A percentile compares a stretch with the other conserved stretches of the same genome.
Evolutionary conservation across 2,329 filamentous ascomycete species (phyloP).

Genomic region (Plectosphaerella cucumerina): DNA sequence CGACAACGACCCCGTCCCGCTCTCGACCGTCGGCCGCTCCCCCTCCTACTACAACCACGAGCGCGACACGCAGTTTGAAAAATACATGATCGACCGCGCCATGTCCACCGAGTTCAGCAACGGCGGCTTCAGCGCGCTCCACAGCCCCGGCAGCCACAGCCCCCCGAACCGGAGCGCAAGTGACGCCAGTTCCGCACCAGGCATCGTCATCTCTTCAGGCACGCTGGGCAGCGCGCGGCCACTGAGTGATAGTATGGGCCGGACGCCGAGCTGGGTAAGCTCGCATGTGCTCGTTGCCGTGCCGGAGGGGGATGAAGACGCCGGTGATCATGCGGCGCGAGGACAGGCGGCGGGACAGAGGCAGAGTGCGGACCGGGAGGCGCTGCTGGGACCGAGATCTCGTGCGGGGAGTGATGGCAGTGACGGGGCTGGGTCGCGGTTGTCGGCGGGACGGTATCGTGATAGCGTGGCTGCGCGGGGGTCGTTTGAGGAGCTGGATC

Average conservation of each 20-base stretch:
- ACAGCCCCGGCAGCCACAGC: slow-evolving; percentile 5
- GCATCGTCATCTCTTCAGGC: slow-evolving; percentile 16
- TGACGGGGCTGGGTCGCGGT: background rate
- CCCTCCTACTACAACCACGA: slow-evolving; percentile 18
- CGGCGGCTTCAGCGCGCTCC: slow-evolving; percentile 2
- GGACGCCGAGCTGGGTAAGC: slow-evolving; percentile 29
- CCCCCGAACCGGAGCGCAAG: slow-evolving; percentile 18
- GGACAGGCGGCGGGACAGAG: slow-evolving; percentile 1
- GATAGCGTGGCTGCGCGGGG: background rate
- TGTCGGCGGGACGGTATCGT: background rate
- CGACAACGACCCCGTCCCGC: slow-evolving; percentile 1
- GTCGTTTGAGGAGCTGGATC: background rate
- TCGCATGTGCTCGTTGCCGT: slow-evolving; percentile 32
- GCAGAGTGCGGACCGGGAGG: slow-evolving; percentile 19
- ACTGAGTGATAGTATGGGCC: slow-evolving; percentile 17
- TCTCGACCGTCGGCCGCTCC: slow-evolving; percentile 1
- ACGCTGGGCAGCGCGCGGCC: slow-evolving; percentile 10
- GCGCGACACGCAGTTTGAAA: slow-evolving; percentile 21
- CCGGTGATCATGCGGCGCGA: slow-evolving; percentile 11
- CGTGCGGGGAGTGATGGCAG: background rate
- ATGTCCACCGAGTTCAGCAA: slow-evolving; percentile 25
- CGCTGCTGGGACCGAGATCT: slow-evolving; percentile 17
- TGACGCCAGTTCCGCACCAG: slow-evolving; percentile 11
- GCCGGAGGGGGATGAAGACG: slow-evolving; percentile 30
- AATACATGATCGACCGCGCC: slow-evolving; percentile 25